phyloP scores from a whole-genome alignment of 225 moss, liverwort and hornwort genomes.

The Polytrichum commune region DNA sequence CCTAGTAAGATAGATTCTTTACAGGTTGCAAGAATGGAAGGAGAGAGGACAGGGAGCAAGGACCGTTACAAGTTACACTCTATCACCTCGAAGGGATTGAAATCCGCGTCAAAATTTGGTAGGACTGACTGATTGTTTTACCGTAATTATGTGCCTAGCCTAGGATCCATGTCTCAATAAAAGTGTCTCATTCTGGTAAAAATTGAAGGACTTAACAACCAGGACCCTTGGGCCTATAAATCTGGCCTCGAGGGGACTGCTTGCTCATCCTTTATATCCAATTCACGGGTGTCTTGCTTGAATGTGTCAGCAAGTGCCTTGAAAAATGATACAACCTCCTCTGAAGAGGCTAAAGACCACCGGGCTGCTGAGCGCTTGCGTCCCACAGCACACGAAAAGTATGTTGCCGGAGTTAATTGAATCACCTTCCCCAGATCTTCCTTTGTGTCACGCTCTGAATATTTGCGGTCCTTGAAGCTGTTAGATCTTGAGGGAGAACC shows the following conservation, averaged over 20 bases:
- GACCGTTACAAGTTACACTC: slow-evolving; percentile 15
- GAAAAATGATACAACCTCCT: slow-evolving; percentile 66
- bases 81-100: slow-evolving; percentile 10
- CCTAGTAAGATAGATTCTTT: not conserved
- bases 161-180: slow-evolving; percentile 28
- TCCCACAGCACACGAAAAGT: slow-evolving; percentile 88
- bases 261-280: not conserved
- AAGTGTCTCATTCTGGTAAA: slow-evolving; percentile 11
- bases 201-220: not conserved
- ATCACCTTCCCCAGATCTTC: slow-evolving; percentile 46
- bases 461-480: slow-evolving; percentile 14
- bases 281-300: not conserved
- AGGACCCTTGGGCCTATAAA: slow-evolving; percentile 10
- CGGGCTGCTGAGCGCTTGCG: slow-evolving; percentile 75
- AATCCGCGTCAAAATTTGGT: slow-evolving; percentile 10
- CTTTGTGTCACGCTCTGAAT: slow-evolving; percentile 12
- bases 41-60: slow-evolving; percentile 10
- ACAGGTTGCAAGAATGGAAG: not conserved
- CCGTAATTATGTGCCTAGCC: slow-evolving; percentile 10
- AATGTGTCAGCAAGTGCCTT: slow-evolving; percentile 43
- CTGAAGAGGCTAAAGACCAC: slow-evolving; percentile 62
- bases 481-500: not conserved
- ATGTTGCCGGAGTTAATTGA: slow-evolving; percentile 53
- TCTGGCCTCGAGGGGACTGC: slow-evolving; percentile 7
- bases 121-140: not conserved